phyloP scores from a whole-genome alignment of 306 rosid genomes.

The Acmispon strigosus region DNA sequence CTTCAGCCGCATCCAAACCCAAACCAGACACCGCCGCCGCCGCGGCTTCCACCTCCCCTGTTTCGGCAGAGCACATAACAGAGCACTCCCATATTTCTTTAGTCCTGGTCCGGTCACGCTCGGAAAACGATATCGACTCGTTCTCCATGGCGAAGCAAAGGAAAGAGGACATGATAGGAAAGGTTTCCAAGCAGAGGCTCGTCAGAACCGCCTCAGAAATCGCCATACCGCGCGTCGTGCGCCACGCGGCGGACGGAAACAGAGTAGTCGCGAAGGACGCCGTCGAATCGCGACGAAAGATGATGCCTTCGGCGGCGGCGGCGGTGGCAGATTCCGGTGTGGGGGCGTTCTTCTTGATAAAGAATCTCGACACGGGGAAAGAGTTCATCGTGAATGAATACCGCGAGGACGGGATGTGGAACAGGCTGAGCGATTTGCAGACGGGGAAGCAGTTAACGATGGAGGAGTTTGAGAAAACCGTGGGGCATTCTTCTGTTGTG shows the following conservation, averaged over 20 bases:
- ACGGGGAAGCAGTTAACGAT: constrained; percentile 76
- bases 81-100: constrained; percentile 12
- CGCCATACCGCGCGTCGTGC: constrained; percentile 10
- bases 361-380: constrained; percentile 74
- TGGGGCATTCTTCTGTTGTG: constrained; percentile 59
- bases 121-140: constrained; percentile 52
- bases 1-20: background rate
- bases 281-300: background rate
- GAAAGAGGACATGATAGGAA: constrained; percentile 44
- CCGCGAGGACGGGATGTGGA: constrained; percentile 71
- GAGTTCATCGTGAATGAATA: constrained; percentile 75
- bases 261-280: background rate
- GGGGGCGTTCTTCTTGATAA: constrained; percentile 64
- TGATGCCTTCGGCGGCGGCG: background rate
- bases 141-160: constrained; percentile 32
- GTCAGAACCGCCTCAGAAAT: constrained; percentile 42
- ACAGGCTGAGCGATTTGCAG: constrained; percentile 62
- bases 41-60: background rate
- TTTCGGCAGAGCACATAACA: background rate
- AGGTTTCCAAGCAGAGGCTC: constrained; percentile 53
- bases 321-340: constrained; percentile 2
- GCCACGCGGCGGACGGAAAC: background rate
- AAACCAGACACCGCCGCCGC: background rate
- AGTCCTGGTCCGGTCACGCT: constrained; percentile 56
- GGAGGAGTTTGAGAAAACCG: constrained; percentile 75